phyloP scores from a whole-genome alignment of 176 grass and related monocot genomes.

The Eragrostis nindensis region DNA sequence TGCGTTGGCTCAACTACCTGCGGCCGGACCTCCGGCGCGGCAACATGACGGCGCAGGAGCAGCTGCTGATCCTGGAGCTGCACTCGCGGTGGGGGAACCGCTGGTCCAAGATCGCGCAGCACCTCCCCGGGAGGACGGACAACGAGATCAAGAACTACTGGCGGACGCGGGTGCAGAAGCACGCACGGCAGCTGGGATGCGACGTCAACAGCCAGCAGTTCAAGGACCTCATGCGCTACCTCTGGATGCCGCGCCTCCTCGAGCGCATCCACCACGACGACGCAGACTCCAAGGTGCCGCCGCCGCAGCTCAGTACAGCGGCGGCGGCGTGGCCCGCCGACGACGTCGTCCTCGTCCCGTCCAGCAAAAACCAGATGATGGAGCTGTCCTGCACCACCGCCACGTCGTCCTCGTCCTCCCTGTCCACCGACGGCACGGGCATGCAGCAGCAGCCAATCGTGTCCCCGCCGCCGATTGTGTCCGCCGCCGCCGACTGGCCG shows the following conservation, averaged over 20 bases:
- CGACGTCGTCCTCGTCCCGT: slow-evolving; percentile 9
- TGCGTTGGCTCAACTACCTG: slow-evolving; percentile 96
- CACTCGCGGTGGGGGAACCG: slow-evolving; percentile 95
- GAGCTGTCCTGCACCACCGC: slow-evolving; percentile 58
- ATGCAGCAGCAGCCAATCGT: slow-evolving; percentile 12
- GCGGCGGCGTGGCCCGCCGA: slow-evolving; percentile 4
- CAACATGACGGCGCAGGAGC: slow-evolving; percentile 87
- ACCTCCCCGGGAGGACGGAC: slow-evolving; percentile 87
- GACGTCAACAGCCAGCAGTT: slow-evolving; percentile 92
- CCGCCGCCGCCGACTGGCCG: neutral
- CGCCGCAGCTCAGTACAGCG: neutral
- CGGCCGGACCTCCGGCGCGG: slow-evolving; percentile 80
- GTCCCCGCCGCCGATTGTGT: neutral
- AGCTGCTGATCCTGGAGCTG: slow-evolving; percentile 89
- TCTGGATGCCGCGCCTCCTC: slow-evolving; percentile 91
- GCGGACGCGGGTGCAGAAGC: slow-evolving; percentile 91
- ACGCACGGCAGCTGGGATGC: slow-evolving; percentile 81
- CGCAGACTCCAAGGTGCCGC: neutral
- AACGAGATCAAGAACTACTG: slow-evolving; percentile 99
- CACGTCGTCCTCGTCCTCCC: slow-evolving; percentile 53
- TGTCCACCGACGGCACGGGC: slow-evolving; percentile 36
- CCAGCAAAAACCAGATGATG: neutral
- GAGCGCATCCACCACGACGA: slow-evolving; percentile 53
- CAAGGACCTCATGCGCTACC: slow-evolving; percentile 81
- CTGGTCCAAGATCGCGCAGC: slow-evolving; percentile 97